Base-by-base conservation (phyloP, 2,329 filamentous ascomycete species). In the Graphium sp. region DNA sequence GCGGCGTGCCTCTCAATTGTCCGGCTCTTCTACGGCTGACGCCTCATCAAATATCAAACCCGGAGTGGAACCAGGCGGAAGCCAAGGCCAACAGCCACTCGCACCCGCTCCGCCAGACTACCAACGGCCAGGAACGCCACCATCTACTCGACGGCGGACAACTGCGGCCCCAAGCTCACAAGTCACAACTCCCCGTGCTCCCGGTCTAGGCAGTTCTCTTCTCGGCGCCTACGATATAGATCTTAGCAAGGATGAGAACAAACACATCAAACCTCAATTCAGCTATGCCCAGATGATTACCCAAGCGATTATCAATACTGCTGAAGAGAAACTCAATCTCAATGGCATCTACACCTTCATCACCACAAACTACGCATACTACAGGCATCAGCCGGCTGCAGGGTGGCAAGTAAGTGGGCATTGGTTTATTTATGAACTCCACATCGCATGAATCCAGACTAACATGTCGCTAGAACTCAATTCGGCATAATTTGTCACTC, bases 281-380 rank as follows among this genome's bases (percentile, higher is more conserved):
- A 95, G 87, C 49, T 98, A 98, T 52, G 85, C 89, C 3, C 83
- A 92, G 47, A 73, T 98, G 60, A 98, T 98, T 38, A 89, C 84
- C 1, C 89, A 95, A 53, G 89, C 89, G 2, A 95, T 98, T 37
- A 65, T 94, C 39, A 80, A 79, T 20, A 85, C 78, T 3, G 62
- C 72, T 1, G 84, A 93, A 34, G 78, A 91, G 47, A 91, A 91
- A 50, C 64, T 94, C 30, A 94, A 89, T 4, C 55, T 98, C 26
- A 79, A 78, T 42, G 85, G 82, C 40, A 98, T 98, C 32, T 98
- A 98, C 54, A 77, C 74, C 29, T 94, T 78, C 55, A 95, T 98
- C 45, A 89, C 75, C 55, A 71, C 74, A 4, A 78, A 81, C 40
- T 98, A 95, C 47, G 76, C 89, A 2, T 98, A 92, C 51, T 98